Percentiles rank a stretch among this genome's conserved stretches.
Conservation (phyloP, 2,329 filamentous ascomycete species). For the Dothideomycetidae sp. region DNA sequence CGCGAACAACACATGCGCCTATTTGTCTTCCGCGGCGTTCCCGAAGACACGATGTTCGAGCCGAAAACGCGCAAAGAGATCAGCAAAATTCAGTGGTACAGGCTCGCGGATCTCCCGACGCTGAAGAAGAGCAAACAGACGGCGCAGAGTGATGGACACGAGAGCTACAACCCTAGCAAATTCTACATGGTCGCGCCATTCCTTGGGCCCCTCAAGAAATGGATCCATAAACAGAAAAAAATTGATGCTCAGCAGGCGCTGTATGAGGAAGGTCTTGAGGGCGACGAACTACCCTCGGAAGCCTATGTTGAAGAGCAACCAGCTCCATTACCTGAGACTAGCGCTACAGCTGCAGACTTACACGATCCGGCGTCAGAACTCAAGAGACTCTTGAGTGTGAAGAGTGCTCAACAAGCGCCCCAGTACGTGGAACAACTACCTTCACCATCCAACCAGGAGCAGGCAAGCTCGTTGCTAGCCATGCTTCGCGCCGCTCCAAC, state of each 20-base stretch:
- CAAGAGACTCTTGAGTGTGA: constrained; percentile 36
- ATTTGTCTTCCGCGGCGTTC: constrained; percentile 81
- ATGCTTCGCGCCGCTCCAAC: constrained; percentile 35
- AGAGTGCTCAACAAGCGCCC: constrained; percentile 20
- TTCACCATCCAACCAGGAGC: constrained; percentile 23
- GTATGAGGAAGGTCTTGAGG: constrained; percentile 11
- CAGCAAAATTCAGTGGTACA: constrained; percentile 93
- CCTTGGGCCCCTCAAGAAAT: constrained; percentile 69
- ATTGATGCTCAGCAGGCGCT: constrained; percentile 32
- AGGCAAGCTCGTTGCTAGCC: constrained; percentile 41
- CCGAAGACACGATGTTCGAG: constrained; percentile 75
- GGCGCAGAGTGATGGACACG: constrained; percentile 39
- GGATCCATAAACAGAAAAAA: constrained; percentile 75
- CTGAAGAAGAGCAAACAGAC: constrained; percentile 56
- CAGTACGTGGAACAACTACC: constrained; percentile 14
- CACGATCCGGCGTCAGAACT: constrained; percentile 27
- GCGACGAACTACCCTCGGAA: constrained; percentile 11
- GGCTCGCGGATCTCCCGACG: constrained; percentile 71
- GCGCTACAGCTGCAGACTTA: constrained; percentile 3
- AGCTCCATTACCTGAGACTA: constrained; percentile 4
- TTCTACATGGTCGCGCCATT: constrained; percentile 99
- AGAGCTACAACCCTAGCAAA: constrained; percentile 57
- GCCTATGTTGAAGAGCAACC: constrained; percentile 9
- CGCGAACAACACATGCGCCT: constrained; percentile 83
- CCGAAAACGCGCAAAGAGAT: constrained; percentile 93